These are phyloP conservation scores for Apiotrichum veenhuisii DNA, from an alignment of 1,284 basidiomycete species.

Conservation along the genomic window DNA sequence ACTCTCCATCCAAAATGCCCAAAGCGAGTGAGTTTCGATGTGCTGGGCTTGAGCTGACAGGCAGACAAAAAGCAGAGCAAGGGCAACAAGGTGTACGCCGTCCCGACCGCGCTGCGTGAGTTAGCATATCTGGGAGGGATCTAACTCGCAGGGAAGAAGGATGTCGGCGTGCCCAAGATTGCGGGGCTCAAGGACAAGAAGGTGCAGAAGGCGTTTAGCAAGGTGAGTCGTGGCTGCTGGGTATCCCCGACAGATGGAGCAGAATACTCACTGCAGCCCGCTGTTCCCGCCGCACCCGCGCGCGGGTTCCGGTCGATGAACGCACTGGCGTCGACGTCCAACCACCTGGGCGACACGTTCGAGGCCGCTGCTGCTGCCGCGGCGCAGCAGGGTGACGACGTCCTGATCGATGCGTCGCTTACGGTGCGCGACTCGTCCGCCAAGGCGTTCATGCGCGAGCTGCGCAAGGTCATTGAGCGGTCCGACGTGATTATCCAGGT, in stretches of 20 bases:
- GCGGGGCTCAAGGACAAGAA: slow-evolving; percentile 51
- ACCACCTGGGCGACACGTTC: slow-evolving; percentile 16
- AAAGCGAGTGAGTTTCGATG: slow-evolving; percentile 34
- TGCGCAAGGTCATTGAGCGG: slow-evolving; percentile 90
- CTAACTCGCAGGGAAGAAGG: slow-evolving; percentile 57
- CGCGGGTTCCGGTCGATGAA: slow-evolving; percentile 13
- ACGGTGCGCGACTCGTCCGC: slow-evolving; percentile 52
- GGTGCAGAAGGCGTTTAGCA: slow-evolving; percentile 50
- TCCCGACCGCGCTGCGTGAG: slow-evolving; percentile 34
- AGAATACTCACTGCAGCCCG: no score
- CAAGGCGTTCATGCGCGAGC: slow-evolving; percentile 65
- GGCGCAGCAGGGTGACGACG: slow-evolving; percentile 23
- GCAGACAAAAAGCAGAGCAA: slow-evolving; percentile 26
- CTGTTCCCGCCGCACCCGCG: slow-evolving; percentile 5
- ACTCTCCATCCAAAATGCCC: slow-evolving; percentile 25
- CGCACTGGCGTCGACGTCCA: slow-evolving; percentile 15
- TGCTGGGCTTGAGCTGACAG: neutral
- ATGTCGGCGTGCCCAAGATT: slow-evolving; percentile 70
- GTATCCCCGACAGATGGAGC: neutral
- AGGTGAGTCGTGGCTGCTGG: slow-evolving; percentile 41
- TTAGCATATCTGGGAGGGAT: neutral
- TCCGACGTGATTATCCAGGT: slow-evolving; percentile 79
- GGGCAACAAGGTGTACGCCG: slow-evolving; percentile 37
- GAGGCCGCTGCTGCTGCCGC: slow-evolving; percentile 52
- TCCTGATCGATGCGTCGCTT: slow-evolving; percentile 58